These are phyloP conservation scores for Beta lomatogona DNA, from an alignment of 179 eudicot genomes.

Conservation along the genomic window DNA sequence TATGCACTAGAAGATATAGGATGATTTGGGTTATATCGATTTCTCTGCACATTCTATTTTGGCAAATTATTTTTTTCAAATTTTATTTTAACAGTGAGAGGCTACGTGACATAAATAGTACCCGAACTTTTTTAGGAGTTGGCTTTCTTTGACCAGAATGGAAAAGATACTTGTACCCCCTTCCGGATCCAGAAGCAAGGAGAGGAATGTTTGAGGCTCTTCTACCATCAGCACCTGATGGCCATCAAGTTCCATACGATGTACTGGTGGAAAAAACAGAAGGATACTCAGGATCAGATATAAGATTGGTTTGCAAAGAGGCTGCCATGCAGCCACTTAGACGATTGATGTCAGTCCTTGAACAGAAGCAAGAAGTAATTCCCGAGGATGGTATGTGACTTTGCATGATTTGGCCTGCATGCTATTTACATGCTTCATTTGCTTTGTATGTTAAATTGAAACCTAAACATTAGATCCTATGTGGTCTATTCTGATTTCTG, in stretches of 20 bases:
- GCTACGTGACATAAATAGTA: neutral
- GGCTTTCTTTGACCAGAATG: slow-evolving; percentile 35
- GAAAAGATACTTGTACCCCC: slow-evolving; percentile 97
- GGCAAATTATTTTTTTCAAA: too few relatives aligned
- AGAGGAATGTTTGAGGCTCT: slow-evolving; percentile 87
- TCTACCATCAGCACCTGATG: slow-evolving; percentile 52
- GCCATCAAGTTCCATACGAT: slow-evolving; percentile 70
- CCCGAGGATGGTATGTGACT: slow-evolving; percentile 83
- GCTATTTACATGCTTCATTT: too few relatives aligned
- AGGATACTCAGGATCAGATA: slow-evolving; percentile 96
- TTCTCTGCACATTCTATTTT: neutral
- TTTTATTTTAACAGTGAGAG: too few relatives aligned
- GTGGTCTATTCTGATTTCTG: neutral
- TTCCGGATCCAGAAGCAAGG: slow-evolving; percentile 96
- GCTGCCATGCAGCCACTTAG: slow-evolving; percentile 99
- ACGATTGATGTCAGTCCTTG: slow-evolving; percentile 74
- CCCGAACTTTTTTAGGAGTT: neutral
- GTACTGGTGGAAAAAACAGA: slow-evolving; percentile 75
- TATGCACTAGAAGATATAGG: neutral
- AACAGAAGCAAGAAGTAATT: slow-evolving; percentile 59
- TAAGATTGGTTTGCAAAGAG: slow-evolving; percentile 92
- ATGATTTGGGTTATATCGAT: too few relatives aligned
- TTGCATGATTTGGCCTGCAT: neutral
- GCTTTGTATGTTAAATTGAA: too few relatives aligned
- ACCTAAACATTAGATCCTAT: neutral